phyloP scores from a whole-genome alignment of 192 early-diverging fungal species.

The Backusella sp. region DNA sequence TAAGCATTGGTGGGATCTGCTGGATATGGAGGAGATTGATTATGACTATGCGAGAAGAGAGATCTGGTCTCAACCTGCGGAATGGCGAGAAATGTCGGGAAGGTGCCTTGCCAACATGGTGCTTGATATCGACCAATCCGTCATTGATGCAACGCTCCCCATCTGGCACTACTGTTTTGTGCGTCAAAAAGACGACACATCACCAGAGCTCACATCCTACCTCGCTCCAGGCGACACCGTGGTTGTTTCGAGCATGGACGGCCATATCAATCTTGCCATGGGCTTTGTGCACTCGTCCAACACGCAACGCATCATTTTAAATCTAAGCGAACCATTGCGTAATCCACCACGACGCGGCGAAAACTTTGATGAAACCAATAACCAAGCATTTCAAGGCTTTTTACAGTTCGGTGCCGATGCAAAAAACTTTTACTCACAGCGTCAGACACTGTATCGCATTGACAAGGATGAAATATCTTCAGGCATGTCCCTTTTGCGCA shows the following conservation, averaged over 20 bases:
- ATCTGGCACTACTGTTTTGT: slow-evolving; percentile 13
- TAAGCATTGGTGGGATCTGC: slow-evolving; percentile 71
- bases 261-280: slow-evolving; percentile 71
- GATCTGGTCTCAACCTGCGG: slow-evolving; percentile 56
- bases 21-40: slow-evolving; percentile 77
- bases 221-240: slow-evolving; percentile 75
- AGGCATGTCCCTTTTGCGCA: slow-evolving; percentile 66
- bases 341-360: slow-evolving; percentile 29
- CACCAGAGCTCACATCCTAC: slow-evolving; percentile 43
- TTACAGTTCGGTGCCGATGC: slow-evolving; percentile 32
- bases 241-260: slow-evolving; percentile 73
- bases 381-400: slow-evolving; percentile 56
- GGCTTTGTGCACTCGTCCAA: slow-evolving; percentile 71
- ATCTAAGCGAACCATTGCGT: slow-evolving; percentile 11
- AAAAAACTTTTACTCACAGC: slow-evolving; percentile 21
- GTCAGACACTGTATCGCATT: slow-evolving; percentile 55
- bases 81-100: slow-evolving; percentile 49
- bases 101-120: slow-evolving; percentile 4
- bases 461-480: slow-evolving; percentile 82
- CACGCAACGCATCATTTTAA: slow-evolving; percentile 7
- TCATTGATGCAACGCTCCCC: neutral
- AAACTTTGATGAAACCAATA: slow-evolving; percentile 52
- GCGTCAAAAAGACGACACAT: neutral
- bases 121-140: neutral
- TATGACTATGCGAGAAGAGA: slow-evolving; percentile 55